phyloP scores from a whole-genome alignment of 2,329 filamentous ascomycete genomes.

The Blastomyces percursus region DNA sequence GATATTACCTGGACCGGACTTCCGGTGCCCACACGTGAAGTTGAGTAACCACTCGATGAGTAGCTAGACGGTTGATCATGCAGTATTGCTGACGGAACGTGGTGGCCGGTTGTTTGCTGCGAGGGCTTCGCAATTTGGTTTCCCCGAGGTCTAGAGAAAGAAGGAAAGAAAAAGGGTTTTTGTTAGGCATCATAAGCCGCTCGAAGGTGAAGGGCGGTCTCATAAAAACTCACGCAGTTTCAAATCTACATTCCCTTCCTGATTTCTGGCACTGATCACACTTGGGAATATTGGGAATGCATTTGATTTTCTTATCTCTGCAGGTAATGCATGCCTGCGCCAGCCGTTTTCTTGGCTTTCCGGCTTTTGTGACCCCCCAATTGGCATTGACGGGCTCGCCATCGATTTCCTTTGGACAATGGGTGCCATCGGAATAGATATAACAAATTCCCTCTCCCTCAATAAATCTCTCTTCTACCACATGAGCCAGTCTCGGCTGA shows the following conservation, averaged over 20 bases:
- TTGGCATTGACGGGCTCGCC: slow-evolving; percentile 79
- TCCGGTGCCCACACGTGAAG: background rate
- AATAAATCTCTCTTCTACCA: slow-evolving; percentile 39
- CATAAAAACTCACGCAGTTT: slow-evolving; percentile 59
- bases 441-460: slow-evolving; percentile 72
- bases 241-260: slow-evolving; percentile 71
- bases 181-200: slow-evolving; percentile 10
- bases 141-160: slow-evolving; percentile 21
- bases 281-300: slow-evolving; percentile 75
- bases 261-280: slow-evolving; percentile 91
- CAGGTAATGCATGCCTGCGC: slow-evolving; percentile 90
- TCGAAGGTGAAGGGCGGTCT: background rate
- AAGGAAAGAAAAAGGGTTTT: slow-evolving; percentile 16
- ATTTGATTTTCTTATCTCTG: slow-evolving; percentile 96
- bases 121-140: slow-evolving; percentile 18
- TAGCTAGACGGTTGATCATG: background rate
- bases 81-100: background rate
- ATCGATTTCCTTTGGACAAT: slow-evolving; percentile 73
- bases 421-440: slow-evolving; percentile 73
- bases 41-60: background rate
- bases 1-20: background rate
- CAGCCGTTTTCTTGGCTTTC: slow-evolving; percentile 80
- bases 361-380: slow-evolving; percentile 90
- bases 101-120: background rate
- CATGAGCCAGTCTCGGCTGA: slow-evolving; percentile 4